Base-by-base conservation (phyloP, 2,329 filamentous ascomycete genomes). In the Drechslerella dactyloides region DNA sequence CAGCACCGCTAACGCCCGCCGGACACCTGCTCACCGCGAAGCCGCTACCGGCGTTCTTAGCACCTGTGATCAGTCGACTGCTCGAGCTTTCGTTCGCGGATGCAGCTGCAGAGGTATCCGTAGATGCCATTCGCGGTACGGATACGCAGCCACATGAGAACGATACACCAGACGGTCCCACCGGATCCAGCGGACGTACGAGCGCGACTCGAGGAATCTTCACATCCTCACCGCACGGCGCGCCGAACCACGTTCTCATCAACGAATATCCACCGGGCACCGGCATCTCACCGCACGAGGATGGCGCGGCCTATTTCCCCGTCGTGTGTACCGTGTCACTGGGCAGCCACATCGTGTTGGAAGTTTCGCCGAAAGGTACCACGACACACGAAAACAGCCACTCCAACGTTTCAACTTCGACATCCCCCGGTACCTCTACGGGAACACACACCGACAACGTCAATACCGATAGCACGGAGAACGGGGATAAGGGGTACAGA, bases 251-350 rank as follows among this genome's bases (percentile, higher is more conserved):
- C 80, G 91, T 96, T 51, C 83, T 97, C 40, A 87, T 97, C 76
- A 99, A 99, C 78, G 93, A 97, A 79, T 99, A 97, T 79, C 84
- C 84, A 0, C 87, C 90, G 0, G 91, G 90, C 1, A 86, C 96
- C 74, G 93, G 93, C n/a, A 97, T 97, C 75, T 96, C 97, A 90
- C 88, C 93, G 52, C 93, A 97, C 79, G 94, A 97, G 83, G 93
- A 99, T 79, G 94, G 93, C 1, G 82, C 85, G 7, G 91, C 93
- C 8, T 99, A 99, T 78, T 85, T 90, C 78, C 90, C 90, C 0
- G 87, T 96, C 13, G 93, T 97, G 11, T 94, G 91, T 74, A 97
- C 94, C 1, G 88, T 97, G 74, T 96, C 91, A 80, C 81, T 99
- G 6, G 91, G 91, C 0, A 86, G 86, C 8, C 86, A 86, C 53